A percentile compares a stretch with the other conserved stretches of the same genome.
Conservation (phyloP, 768 basidiomycete species). For the Kockovaella imperatae region DNA sequence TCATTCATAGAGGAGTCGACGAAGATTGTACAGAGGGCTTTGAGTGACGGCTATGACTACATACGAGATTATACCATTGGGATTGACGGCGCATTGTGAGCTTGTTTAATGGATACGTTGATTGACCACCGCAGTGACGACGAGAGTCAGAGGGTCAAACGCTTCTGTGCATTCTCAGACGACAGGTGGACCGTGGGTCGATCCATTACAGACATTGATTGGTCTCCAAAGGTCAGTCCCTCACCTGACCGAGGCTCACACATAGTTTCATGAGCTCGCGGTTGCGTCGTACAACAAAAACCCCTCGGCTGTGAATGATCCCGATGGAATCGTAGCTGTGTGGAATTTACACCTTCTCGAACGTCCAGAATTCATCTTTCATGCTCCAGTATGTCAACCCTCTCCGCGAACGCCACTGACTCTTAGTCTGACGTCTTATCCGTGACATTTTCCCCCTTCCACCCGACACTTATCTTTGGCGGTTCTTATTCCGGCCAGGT, state of each 20-base stretch:
- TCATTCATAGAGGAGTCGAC: conserved; percentile 92
- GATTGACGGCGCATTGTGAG: conserved; percentile 73
- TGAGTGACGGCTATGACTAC: conserved; percentile 94
- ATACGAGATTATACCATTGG: conserved; percentile 93
- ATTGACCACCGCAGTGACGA: conserved; percentile 57
- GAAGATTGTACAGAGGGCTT: conserved; percentile 86
- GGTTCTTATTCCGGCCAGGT: conserved; percentile 99
- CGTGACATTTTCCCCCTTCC: conserved; percentile 93
- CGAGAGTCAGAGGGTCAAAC: conserved; percentile 80
- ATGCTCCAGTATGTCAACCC: conserved; percentile 66
- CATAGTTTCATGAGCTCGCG: conserved; percentile 86
- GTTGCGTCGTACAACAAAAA: conserved; percentile 98
- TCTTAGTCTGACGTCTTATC: conserved; percentile 93
- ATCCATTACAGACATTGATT: conserved; percentile 92
- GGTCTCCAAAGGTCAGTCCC: conserved; percentile 80
- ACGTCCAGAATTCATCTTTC: conserved; percentile 94
- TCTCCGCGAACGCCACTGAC: background rate
- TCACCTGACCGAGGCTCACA: background rate
- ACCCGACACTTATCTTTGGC: conserved; percentile 92
- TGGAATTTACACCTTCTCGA: conserved; percentile 96
- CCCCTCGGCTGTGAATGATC: conserved; percentile 82
- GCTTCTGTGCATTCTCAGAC: conserved; percentile 89
- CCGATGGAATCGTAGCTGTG: conserved; percentile 91
- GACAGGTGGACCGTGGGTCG: conserved; percentile 85
- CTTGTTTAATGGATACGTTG: conserved; percentile 10